Base-by-base conservation (phyloP, 2,329 filamentous ascomycete genomes). In the Apiospora malaysiana region DNA sequence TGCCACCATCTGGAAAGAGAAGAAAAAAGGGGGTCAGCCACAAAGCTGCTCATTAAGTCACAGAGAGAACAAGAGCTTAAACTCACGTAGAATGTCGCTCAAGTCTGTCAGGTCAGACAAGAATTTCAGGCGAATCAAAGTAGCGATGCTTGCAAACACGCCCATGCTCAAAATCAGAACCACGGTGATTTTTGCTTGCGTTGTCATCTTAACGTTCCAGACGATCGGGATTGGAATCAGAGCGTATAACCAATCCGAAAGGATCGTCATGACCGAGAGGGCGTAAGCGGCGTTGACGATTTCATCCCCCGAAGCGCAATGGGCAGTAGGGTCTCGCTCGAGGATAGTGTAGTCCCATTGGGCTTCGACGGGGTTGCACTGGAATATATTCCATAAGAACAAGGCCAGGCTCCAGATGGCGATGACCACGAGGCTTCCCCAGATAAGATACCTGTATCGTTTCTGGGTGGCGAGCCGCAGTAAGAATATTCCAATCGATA, bases 231-330 rank as follows among this genome's bases (percentile, higher is more conserved):
- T 84, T 0, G 86, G 86, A 2, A 88, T 74, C 45, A 88, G 80
- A 9, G 86, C 86, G 80, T 86, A 88, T 51, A 88, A 78, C 85
- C 85, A 88, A 75, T 88, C 86, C n/a, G 85, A 86, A 21, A 86
- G 68, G 46, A 88, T 83, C 16, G 81, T 87, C 83, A 88, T 83
- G 70, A 84, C 84, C 72, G 84, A 87, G 68, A 88, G 80, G 40
- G 86, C 82, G 74, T 87, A 88, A 4, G 85, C 86, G 2, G 85
- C 86, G 37, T 80, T 79, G 49, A 88, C 82, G 49, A 88, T 79
- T 69, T 84, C 79, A 27, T 82, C 77, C 8, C 81, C 77, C 10
- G 79, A 79, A n/a, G 85, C 85, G 71, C 86, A 88, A 27, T 76
- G 77, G 2, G 83, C 80, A 9, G 75, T 73, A 0, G 80, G 76